Evolutionary conservation across 441 rosid species (phyloP), one percentile per base, ranked within the genome.

Genomic region (Aleurites moluccanus): DNA sequence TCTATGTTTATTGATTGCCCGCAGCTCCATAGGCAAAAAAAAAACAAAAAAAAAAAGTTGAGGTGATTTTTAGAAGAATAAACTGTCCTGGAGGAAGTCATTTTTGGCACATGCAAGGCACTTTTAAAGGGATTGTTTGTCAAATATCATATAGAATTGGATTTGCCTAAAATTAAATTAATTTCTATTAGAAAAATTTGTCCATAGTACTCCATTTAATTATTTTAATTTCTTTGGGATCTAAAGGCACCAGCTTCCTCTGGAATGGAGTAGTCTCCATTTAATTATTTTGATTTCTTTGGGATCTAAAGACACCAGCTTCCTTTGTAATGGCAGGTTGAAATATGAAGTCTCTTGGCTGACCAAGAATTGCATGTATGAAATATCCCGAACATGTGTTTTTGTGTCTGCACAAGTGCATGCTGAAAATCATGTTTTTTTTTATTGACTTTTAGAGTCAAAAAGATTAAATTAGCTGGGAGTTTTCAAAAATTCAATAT

Each of bases 1-100:
- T 77, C 59, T 66, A 33, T 69, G 23, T 49, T 70, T 64, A 65
- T 57, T 59, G 20, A 35, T 52, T 76, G 11, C 27, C 33, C 4
- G 18, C 40, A 25, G 5, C 25, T 18, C 10, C 20, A 30, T 9
- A 30, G 4, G 4, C 9, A 10, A 49, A 20, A 47, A n/a, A n/a
- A n/a, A n/a, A n/a, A n/a, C 9, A 10, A 49, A 20, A 47, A n/a
- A n/a, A n/a, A n/a, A 68, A 15, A 0, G 33, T 25, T 49, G 42
- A 49, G 71, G 42, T 28, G 23, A 27, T 25, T 50, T 68, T 67
- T 25, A 28, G 52, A 16, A 20, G 25, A 38, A 50, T 16, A 18
- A 50, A 50, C 6, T 15, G n/a, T 50, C n/a, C n/a, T 15, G 8
- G 55, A 16, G 55, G n/a, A 16, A 50, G 47, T 44, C 47, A 44